Base-by-base conservation (phyloP, 2,329 filamentous ascomycete genomes). In the Aspergillus japonicus region DNA sequence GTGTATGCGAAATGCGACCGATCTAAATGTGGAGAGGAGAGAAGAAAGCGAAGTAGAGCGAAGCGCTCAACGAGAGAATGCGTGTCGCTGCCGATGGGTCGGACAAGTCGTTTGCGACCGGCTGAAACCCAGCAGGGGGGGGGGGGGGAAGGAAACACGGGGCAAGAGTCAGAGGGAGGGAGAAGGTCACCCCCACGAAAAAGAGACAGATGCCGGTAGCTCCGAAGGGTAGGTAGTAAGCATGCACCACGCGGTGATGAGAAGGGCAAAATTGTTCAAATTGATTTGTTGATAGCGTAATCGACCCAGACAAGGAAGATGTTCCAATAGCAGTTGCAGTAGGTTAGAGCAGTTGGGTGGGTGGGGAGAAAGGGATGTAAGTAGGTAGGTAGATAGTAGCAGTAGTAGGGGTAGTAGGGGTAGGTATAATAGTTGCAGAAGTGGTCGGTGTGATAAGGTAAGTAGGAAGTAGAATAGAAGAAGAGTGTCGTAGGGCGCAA, bases 211-310 rank as follows among this genome's bases (percentile, higher is more conserved):
- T 31, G 26, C 42, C 42, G 42, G 53, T 33, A 33, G 53, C 53
- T 31, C 53, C 26, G 29, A 48, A 19, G 33, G 53, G 31, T 44
- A 44, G 24, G 47, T 35, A 61, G 54, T 55, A 51, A 57, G 52
- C 66, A 59, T 61, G 60, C 59, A 65, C 62, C 64, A 68, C 66
- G 71, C 54, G 44, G 72, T 69, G 64, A 72, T 69, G 71, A 68
- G 62, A 71, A 71, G 61, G 62, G 66, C 68, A 68, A 63, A 23
- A 11, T 54, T 44, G 49, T 48, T 57, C 23, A n/a, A 33, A 52
- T 47, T 51, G 33, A 47, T 35, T 33, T 44, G 42, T 29, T 11
- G 31, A 31, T 11, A 48, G 53, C 26, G 31, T 31, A 6, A n/a
- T 44, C 3, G 39, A 19, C 16, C 16, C 3, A 47, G 39, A 29